Evolutionary conservation across 192 early-diverging fungal species (phyloP).

Genomic region (Umbelopsis ramanniana): DNA sequence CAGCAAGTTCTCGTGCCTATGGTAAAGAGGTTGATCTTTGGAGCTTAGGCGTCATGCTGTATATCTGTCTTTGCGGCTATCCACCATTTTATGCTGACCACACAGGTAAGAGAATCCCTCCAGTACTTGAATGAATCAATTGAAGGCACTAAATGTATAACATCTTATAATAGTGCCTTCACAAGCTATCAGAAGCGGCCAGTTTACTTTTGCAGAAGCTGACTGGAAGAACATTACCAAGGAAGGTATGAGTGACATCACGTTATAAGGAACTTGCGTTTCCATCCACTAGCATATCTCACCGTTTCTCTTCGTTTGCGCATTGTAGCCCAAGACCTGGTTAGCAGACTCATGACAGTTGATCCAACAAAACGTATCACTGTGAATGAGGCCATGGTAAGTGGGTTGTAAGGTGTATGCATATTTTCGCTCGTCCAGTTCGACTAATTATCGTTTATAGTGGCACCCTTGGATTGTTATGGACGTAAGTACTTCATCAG

Average conservation of each 20-base stretch:
- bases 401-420: not conserved
- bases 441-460: not conserved
- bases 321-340: conserved; percentile 57
- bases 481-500: not conserved
- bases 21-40: conserved; percentile 87
- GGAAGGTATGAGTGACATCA: conserved; percentile 36
- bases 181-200: conserved; percentile 69
- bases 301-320: not conserved
- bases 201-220: conserved; percentile 76
- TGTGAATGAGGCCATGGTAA: conserved; percentile 31
- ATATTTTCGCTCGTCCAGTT: not conserved
- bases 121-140: conserved; percentile 10
- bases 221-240: conserved; percentile 81
- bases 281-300: not conserved
- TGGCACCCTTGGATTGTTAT: conserved; percentile 2
- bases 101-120: conserved; percentile 50
- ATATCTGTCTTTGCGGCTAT: conserved; percentile 88
- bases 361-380: conserved; percentile 56
- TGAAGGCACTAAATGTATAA: conserved; percentile 33
- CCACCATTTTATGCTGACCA: conserved; percentile 69
- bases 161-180: conserved; percentile 54
- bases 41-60: conserved; percentile 94
- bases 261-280: too few species aligned
- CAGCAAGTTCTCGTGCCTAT: conserved; percentile 61
- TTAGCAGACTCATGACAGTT: conserved; percentile 59